phyloP scores from a whole-genome alignment of 352 stramenopile genomes.

The Aphanomyces euteiches region DNA sequence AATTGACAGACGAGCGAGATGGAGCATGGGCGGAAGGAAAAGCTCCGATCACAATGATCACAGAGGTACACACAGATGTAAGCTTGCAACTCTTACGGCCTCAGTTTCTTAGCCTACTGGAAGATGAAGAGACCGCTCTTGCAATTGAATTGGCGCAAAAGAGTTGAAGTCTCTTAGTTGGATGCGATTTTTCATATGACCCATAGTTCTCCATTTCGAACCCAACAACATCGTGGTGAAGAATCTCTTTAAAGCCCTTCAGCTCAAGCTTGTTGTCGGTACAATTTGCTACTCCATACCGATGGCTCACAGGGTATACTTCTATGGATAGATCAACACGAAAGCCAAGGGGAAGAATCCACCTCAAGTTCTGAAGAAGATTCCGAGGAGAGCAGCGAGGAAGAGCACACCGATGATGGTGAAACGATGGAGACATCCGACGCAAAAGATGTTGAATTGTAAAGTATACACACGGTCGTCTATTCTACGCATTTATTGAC shows the following conservation, averaged over 20 bases:
- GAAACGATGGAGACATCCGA: neutral
- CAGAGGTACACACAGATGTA: neutral
- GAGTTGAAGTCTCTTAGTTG: conserved; percentile 4
- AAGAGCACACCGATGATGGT: conserved; percentile 12
- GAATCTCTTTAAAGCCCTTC: conserved; percentile 23
- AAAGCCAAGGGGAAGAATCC: neutral
- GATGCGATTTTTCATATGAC: neutral
- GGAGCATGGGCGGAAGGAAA: conserved; percentile 27
- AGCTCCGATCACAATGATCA: conserved; percentile 26
- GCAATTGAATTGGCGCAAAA: conserved; percentile 24
- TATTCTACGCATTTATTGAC: conserved; percentile 13
- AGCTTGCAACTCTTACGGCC: neutral
- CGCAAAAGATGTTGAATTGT: conserved; percentile 29
- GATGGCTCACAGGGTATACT: too few species aligned
- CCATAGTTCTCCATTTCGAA: conserved; percentile 18
- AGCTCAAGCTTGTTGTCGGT: conserved; percentile 29
- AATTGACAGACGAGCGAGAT: conserved; percentile 26
- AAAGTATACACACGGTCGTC: conserved; percentile 8
- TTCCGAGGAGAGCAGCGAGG: neutral
- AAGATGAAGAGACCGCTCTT: conserved; percentile 26
- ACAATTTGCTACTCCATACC: neutral
- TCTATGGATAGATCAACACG: conserved; percentile 7
- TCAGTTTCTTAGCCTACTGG: conserved; percentile 23
- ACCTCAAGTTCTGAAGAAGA: conserved; percentile 5
- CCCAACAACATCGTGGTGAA: conserved; percentile 18